Percentiles rank a stretch among this genome's conserved stretches.
These are phyloP conservation scores for Curvularia lunata DNA, from an alignment of 2,329 filamentous ascomycete genomes.

Conservation along the genomic window DNA sequence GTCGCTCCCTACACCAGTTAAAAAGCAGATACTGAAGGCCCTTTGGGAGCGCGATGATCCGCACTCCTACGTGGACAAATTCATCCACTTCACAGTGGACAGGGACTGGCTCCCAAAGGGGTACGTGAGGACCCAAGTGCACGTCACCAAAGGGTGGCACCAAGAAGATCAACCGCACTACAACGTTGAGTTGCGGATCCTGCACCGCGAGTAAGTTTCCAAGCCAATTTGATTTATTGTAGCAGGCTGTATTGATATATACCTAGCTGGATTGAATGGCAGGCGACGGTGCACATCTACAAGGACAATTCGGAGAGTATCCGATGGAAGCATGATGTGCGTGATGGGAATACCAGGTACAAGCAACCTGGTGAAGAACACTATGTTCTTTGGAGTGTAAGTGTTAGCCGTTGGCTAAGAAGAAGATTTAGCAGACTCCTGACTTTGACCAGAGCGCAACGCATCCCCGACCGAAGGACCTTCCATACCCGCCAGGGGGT, in stretches of 20 bases:
- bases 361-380: neutral
- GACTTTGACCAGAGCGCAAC: conserved; percentile 1
- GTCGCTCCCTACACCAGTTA: too few relatives aligned
- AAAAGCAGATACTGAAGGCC: neutral
- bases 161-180: conserved; percentile 6
- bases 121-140: conserved; percentile 7
- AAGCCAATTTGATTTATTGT: neutral
- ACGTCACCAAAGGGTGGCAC: conserved; percentile 16
- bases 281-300: conserved; percentile 15
- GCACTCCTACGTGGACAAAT: conserved; percentile 1
- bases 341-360: neutral
- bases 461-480: neutral
- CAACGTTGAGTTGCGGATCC: conserved; percentile 11
- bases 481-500: neutral
- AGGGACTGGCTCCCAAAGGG: neutral
- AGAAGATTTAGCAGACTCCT: conserved; percentile 5
- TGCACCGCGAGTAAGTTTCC: neutral
- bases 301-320: conserved; percentile 16
- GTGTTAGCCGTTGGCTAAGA: neutral
- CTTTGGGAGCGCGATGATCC: neutral
- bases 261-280: neutral
- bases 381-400: neutral
- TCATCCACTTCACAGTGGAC: conserved; percentile 2
- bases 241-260: neutral
- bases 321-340: neutral